Percentiles rank a stretch among this genome's conserved stretches.
Evolutionary conservation across 495 filamentous ascomycete genomes (phyloP).

Genomic region (Polyplosphaeria fusca): DNA sequence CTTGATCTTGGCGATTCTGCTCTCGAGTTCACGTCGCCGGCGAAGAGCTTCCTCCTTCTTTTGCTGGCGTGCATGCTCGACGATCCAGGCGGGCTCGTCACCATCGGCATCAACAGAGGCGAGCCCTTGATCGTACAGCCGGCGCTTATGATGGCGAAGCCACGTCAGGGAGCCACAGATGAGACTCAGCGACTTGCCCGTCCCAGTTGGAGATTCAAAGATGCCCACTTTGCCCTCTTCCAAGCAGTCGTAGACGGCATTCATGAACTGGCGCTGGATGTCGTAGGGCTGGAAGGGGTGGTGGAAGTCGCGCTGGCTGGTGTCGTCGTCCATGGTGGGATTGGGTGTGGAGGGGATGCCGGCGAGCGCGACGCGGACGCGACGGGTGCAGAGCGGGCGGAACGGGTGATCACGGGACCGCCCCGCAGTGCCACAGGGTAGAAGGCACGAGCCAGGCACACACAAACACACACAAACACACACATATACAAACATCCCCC

Average conservation of each 20-base stretch:
- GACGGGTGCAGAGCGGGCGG: neutral
- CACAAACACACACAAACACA: no score
- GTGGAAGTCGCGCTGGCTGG: conserved; percentile 61
- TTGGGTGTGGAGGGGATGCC: neutral
- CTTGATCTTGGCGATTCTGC: conserved; percentile 62
- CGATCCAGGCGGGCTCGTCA: conserved; percentile 86
- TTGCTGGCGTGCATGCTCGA: conserved; percentile 66
- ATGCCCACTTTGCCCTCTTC: conserved; percentile 80
- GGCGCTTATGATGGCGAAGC: conserved; percentile 80
- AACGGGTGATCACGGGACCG: no score
- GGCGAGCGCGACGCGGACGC: neutral
- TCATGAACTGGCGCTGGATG: conserved; percentile 90
- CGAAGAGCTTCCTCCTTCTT: conserved; percentile 64
- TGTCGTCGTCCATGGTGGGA: conserved; percentile 3
- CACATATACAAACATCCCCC: no score
- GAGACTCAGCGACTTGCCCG: conserved; percentile 93
- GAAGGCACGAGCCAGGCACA: no score
- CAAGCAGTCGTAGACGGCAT: conserved; percentile 74
- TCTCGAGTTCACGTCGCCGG: conserved; percentile 68
- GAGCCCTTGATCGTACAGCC: conserved; percentile 55
- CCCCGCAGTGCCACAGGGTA: no score
- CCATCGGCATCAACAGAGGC: conserved; percentile 48
- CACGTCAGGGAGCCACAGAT: conserved; percentile 93
- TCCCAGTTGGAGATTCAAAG: conserved; percentile 89
- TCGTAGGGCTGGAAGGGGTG: conserved; percentile 90